Evolutionary conservation across 768 basidiomycete genomes (phyloP), one percentile per base, ranked within the genome.

Genomic region (Trametes cinnabarina): DNA sequence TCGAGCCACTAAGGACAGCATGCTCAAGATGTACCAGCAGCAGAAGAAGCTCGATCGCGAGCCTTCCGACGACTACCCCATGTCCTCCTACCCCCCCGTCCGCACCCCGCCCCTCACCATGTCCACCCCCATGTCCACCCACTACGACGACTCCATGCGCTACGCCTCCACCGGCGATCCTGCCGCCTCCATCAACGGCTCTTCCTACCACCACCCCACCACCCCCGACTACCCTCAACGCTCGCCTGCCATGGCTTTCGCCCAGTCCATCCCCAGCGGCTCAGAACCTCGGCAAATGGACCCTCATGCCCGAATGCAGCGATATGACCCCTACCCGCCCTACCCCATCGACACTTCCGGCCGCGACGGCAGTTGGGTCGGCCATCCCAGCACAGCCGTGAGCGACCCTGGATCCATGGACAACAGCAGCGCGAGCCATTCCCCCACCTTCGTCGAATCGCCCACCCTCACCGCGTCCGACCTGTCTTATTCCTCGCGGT

Each of bases 1-100:
- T 77, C 51, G 79, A 83, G 54, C 88, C 91, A n/a, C n/a, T 66
- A 84, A 87, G 42, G 90, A 92, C 74, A 86, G 82, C 66, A 79
- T 84, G 63, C 88, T 87, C 87, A 78, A 80, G 66, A 77, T 82
- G 14, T 74, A 86, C 61, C 74, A 83, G 37, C 81, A 80, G 70
- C 88, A 86, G 73, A 71, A 78, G 40, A 79, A 78, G 60, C 78
- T 82, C 61, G 75, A 72, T 56, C 73, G 76, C 55, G 82, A 63
- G 42, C 58, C 57, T 32, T 51, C 48, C 50, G 56, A 61, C 51
- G 51, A 63, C 51, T 60, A 58, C 47, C 58, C 65, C 41, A 62
- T 60, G 43, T 56, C 65, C 39, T 71, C 84, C 54, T 72, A 65
- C 52, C 50, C 61, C 37, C 63, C 66, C 52, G 40, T 62, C 48